Base-by-base conservation (phyloP, 345 rosid genomes). In the Salix viminalis region DNA sequence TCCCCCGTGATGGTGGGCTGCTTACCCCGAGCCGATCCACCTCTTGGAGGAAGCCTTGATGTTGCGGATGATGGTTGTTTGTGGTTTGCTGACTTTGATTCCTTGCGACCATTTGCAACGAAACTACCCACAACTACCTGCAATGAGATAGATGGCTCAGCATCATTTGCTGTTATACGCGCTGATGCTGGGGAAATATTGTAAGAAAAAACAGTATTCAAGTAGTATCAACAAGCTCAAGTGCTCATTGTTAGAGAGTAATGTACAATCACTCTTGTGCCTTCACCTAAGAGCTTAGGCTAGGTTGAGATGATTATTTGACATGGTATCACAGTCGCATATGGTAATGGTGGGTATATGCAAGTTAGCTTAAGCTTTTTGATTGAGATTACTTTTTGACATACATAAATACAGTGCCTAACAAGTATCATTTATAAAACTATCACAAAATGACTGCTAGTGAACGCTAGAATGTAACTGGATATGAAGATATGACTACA, bases 61-160 rank as follows among this genome's bases (percentile, higher is more conserved):
- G 77, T 23, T 13, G 72, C 81, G 15, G 86, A 71, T 52, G 79
- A 80, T 7, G 83, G 60, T 26, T 87, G 91, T 56, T 65, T 16
- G 56, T 84, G 87, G 68, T 86, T 68, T 24, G 74, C 72, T n/a
- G 83, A 71, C 70, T 82, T 86, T n/a, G 78, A 69, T 80, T 84
- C 91, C 76, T 89, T 92, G 26, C 48, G 82, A 60, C 86, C 81
- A 2, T 88, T 90, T 16, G 89, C 79, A 23, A 89, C 52, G 81
- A 92, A 92, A 76, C 92, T 92, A 73, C 90, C 94, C 74, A 88
- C 88, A 69, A 91, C 83, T 14, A 91, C 85, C 96, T 92, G 89
- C 37, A 85, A 69, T 44, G 73, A 41, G 19, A 65, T 69, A 50
- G 81, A 34, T 4, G 44, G 44, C 19, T 32, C 12, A 39, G n/a